Conservation (phyloP, 208 protist species). For the Acanthamoeba rhysodes region DNA sequence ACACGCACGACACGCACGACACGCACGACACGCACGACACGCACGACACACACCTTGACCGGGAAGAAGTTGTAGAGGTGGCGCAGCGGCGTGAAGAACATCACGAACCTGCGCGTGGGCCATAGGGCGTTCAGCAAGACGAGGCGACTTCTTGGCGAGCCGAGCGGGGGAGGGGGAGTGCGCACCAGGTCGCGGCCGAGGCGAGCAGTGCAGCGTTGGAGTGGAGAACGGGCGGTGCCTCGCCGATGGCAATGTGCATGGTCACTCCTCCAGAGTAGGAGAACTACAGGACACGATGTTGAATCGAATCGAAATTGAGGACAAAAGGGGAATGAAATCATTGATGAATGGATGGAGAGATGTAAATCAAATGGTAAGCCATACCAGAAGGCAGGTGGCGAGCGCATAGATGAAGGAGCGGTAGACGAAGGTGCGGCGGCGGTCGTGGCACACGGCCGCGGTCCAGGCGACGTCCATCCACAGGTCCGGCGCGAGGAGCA, state of each 20-base stretch:
- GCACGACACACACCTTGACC: background rate
- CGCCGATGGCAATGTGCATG: background rate
- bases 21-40: too few relatives aligned
- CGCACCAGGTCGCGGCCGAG: conserved; percentile 1
- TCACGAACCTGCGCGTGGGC: background rate
- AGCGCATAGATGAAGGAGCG: conserved; percentile 39
- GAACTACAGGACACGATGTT: background rate
- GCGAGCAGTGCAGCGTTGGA: background rate
- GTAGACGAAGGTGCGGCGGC: conserved; percentile 21
- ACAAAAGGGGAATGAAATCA: background rate
- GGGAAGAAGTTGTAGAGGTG: conserved; percentile 31
- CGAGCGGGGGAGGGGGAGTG: background rate
- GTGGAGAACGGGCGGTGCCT: background rate
- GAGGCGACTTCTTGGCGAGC: too few relatives aligned
- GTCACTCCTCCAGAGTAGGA: background rate
- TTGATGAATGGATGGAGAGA: background rate
- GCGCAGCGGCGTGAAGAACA: conserved; percentile 32
- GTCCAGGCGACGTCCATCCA: conserved; percentile 32
- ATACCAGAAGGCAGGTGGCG: conserved; percentile 18
- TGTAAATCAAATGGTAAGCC: background rate
- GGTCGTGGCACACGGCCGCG: background rate
- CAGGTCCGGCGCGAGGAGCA: conserved; percentile 10
- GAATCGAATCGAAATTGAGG: background rate
- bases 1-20: too few relatives aligned
- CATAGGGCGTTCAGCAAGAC: too few relatives aligned